These are phyloP conservation scores for Hypoxylon sp. DNA, from an alignment of 2,329 filamentous ascomycete genomes.

Conservation along the genomic window DNA sequence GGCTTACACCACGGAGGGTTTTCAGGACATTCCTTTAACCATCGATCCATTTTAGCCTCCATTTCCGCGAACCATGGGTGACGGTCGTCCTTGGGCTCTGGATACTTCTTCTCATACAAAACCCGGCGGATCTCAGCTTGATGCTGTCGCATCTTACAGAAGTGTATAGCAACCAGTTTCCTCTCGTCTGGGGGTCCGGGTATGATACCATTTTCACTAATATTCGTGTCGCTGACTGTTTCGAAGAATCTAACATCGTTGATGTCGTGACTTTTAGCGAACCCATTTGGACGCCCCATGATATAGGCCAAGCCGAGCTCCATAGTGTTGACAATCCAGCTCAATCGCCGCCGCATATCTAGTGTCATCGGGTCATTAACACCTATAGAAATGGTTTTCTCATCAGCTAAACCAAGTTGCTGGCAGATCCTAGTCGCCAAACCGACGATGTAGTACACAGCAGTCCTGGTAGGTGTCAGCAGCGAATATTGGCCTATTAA, in stretches of 20 bases:
- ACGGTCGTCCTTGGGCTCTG: constrained; percentile 81
- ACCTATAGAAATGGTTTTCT: constrained; percentile 83
- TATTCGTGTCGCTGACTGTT: constrained; percentile 84
- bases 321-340: constrained; percentile 91
- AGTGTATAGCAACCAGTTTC: constrained; percentile 92
- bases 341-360: constrained; percentile 89
- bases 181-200: constrained; percentile 81
- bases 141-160: constrained; percentile 89
- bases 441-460: constrained; percentile 93
- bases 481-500: constrained; percentile 93
- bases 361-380: constrained; percentile 79
- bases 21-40: constrained; percentile 82
- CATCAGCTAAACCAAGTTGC: constrained; percentile 87
- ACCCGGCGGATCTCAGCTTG: constrained; percentile 90
- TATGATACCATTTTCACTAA: constrained; percentile 81
- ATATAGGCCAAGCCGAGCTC: constrained; percentile 90
- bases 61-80: constrained; percentile 91
- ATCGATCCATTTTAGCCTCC: constrained; percentile 81
- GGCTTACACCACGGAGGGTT: constrained; percentile 79
- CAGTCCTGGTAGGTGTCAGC: constrained; percentile 90
- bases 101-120: constrained; percentile 86
- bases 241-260: constrained; percentile 90
- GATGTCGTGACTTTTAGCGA: constrained; percentile 85
- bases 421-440: constrained; percentile 90
- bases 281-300: constrained; percentile 87